Base-by-base conservation (phyloP, 2,329 filamentous ascomycete species). In the Hymenoscyphus occultus region DNA sequence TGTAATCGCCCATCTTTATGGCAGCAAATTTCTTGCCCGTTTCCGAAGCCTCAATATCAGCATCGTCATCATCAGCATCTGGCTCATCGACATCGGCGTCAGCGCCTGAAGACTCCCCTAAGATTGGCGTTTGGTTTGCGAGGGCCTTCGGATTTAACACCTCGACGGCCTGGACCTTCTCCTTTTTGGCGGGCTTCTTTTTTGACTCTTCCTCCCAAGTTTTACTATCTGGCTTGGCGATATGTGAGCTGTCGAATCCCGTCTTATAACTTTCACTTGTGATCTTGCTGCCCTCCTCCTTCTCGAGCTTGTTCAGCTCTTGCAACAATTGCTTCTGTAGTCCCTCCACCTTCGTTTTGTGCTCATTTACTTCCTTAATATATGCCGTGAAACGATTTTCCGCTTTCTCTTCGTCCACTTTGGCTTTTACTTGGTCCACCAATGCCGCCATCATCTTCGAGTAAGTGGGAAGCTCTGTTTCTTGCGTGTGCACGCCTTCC, bases 391-490 rank as follows among this genome's bases (percentile, higher is more conserved):
- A 93, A 60, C 91, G 81, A 71, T 89, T 85, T 22, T 85, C 82
- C 0, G 85, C 83, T 67, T 89, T 87, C 77, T 90, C 90, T 75
- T 93, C 90, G 60, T 90, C 86, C 70, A 91, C 87, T 78, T 86
- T 83, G 73, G 68, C 69, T 78, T 97, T 97, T 54, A 98, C 93
- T 78, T 96, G 91, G 74, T 99, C 95, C 22, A 98, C 85, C 72
- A 99, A 79, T n/a, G 89, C 87, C n/a, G 91, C 91, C 90, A 99
- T 93, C 95, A 99, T 99, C 81, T 96, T 92, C 48, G 92, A 95
- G 76, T 97, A 99, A 14, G 89, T 90, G 0, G 91, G 92, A 72
- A 91, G 86, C 74, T 84, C 76, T 39, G 88, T 87, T 71, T 90
- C 87, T 63, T 92, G 83, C 54, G 84, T 83, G 74, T 96, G 90